Conservation (phyloP, 1,139 yeast species). For the Candida tetrigidarum region DNA sequence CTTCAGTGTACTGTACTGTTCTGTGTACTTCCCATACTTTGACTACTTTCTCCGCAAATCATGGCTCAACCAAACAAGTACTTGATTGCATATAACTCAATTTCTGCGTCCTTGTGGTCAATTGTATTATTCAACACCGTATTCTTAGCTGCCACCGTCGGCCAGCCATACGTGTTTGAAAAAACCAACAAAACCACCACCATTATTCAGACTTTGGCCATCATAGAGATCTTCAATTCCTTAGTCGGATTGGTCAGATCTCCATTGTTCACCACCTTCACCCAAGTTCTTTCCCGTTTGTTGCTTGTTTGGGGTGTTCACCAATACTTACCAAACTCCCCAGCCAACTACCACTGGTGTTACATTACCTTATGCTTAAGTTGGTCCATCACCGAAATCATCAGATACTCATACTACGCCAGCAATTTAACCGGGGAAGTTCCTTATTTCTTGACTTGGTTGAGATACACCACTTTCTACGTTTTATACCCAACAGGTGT, state of each 20-base stretch:
- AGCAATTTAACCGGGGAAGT: constrained; percentile 64
- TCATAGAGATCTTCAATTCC: constrained; percentile 82
- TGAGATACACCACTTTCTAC: constrained; percentile 83
- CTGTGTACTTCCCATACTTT: too few species aligned
- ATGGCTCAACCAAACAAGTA: constrained; percentile 38
- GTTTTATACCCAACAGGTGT: constrained; percentile 93
- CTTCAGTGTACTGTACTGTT: too few species aligned
- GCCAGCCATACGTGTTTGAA: constrained; percentile 64
- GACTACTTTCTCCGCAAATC: background rate
- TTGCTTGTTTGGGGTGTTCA: constrained; percentile 85
- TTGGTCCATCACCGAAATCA: constrained; percentile 91
- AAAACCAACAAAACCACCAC: constrained; percentile 65
- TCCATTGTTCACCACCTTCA: constrained; percentile 78
- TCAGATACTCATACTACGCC: constrained; percentile 87
- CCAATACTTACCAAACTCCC: constrained; percentile 69
- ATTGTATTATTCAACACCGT: constrained; percentile 46
- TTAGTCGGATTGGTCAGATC: constrained; percentile 80
- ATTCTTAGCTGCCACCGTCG: constrained; percentile 39
- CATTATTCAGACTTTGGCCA: constrained; percentile 79
- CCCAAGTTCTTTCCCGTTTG: constrained; percentile 87
- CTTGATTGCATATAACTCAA: constrained; percentile 49
- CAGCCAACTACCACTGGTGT: constrained; percentile 62
- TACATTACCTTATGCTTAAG: constrained; percentile 73
- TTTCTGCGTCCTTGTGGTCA: constrained; percentile 51
- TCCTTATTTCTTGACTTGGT: constrained; percentile 64